These are phyloP conservation scores for Penicillium janthinellum DNA, from an alignment of 2,329 filamentous ascomycete genomes.

Conservation along the genomic window DNA sequence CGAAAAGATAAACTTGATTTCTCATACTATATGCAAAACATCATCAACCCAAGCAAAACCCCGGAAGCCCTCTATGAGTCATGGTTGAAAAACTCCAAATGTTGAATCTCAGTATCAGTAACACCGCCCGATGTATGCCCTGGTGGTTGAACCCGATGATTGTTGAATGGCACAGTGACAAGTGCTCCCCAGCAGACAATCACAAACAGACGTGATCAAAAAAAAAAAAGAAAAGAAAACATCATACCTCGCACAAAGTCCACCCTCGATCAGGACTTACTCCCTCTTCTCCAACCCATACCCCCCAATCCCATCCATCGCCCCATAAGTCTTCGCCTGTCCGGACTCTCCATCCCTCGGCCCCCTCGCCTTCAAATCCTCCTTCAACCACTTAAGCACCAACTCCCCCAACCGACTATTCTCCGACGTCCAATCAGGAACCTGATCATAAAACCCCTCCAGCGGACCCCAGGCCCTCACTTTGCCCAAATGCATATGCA, in stretches of 20 bases:
- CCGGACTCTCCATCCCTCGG: slow-evolving; percentile 66
- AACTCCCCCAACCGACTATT: slow-evolving; percentile 86
- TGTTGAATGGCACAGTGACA: slow-evolving; percentile 28
- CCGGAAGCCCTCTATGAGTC: slow-evolving; percentile 18
- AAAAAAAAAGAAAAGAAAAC: neutral
- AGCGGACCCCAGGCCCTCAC: slow-evolving; percentile 85
- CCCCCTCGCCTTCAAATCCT: slow-evolving; percentile 76
- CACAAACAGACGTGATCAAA: too few relatives aligned
- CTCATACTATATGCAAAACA: neutral
- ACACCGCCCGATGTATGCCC: slow-evolving; percentile 19
- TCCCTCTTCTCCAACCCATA: slow-evolving; percentile 60
- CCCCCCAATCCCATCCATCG: slow-evolving; percentile 61
- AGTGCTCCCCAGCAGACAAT: slow-evolving; percentile 2
- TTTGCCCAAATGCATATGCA: slow-evolving; percentile 88
- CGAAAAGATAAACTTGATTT: neutral
- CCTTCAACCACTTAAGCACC: slow-evolving; percentile 82
- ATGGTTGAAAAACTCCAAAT: slow-evolving; percentile 31
- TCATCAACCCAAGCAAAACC: neutral
- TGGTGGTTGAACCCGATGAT: slow-evolving; percentile 31
- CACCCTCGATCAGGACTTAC: slow-evolving; percentile 6
- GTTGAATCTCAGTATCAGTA: slow-evolving; percentile 30
- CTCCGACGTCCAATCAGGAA: slow-evolving; percentile 58
- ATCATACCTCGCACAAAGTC: neutral
- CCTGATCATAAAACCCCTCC: slow-evolving; percentile 64
- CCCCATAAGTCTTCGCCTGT: slow-evolving; percentile 56